Base-by-base conservation (phyloP, 78 protist genomes). In the Creolimax fragrantissima region DNA sequence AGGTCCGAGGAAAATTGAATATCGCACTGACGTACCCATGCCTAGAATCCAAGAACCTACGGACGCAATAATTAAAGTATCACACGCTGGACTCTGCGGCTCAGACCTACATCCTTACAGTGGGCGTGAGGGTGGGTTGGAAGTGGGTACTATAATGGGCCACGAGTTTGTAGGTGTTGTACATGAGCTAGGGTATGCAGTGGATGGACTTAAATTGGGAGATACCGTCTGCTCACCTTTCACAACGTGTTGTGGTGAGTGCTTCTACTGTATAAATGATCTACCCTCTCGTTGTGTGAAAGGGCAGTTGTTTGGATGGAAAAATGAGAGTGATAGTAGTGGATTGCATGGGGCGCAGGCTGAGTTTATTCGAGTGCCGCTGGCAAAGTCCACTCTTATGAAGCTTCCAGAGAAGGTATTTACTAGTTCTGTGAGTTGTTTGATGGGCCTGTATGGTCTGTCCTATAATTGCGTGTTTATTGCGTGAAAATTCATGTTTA, bases 251-350 rank as follows among this genome's bases (percentile, higher is more conserved):
- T 83, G 86, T 41, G 86, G 86, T 6, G 86, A 24, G 5, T 83
- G 86, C 7, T 83, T 83, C 86, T 83, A 83, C 86, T 83, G 86
- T 41, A 41, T 32, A 0, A 5, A 35, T 6, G 7, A 24, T 6
- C 86, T 83, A 5, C 7, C 86, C 6, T 6, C 86, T 35, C 5
- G 86, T 0, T 83, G 86, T 83, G 86, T 17, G 86, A 36, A 11
- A 39, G 86, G 86, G 5, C 86, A 83, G 7, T 41, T 83, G 86
- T 83, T 83, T 83, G 86, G 86, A 32, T 83, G 86, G 86, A 83
- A 32, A 32, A 35, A 83, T 24, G 86, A 24, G 42, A 41, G 41
- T 1, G 35, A 83, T 24, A 35, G 7, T 41, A 24, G 37, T 6
- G 86, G 86, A 36, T 24, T 83, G 2, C 86, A 83, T 32, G 86